These are phyloP conservation scores for Fusarium vanettenii DNA, from an alignment of 2,329 filamentous ascomycete species.

Conservation along the genomic window DNA sequence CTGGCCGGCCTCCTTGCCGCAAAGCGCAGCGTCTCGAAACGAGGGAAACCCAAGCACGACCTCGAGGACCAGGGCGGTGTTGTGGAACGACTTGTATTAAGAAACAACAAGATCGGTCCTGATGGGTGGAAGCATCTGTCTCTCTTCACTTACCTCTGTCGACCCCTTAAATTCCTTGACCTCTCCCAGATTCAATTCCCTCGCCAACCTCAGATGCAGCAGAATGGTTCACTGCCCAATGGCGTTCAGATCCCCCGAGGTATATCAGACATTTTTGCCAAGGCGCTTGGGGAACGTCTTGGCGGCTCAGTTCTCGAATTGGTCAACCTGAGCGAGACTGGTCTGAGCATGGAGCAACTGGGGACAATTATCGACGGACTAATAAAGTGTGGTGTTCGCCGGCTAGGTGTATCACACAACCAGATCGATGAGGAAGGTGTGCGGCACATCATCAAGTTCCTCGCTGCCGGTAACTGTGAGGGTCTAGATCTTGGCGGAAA, in stretches of 20 bases:
- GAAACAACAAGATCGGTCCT: constrained; percentile 88
- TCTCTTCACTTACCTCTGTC: constrained; percentile 90
- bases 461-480: constrained; percentile 82
- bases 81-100: constrained; percentile 87
- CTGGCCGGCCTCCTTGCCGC: constrained; percentile 87
- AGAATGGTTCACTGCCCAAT: constrained; percentile 47
- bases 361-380: constrained; percentile 83
- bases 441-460: constrained; percentile 79
- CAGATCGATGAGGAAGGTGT: constrained; percentile 79
- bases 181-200: constrained; percentile 88
- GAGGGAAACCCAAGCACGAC: constrained; percentile 58
- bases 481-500: constrained; percentile 93
- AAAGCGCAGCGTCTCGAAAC: constrained; percentile 71
- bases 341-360: constrained; percentile 76
- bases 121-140: constrained; percentile 94
- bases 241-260: constrained; percentile 49
- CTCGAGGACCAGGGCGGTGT: constrained; percentile 72
- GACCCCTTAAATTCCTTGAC: constrained; percentile 86
- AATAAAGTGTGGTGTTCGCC: constrained; percentile 79
- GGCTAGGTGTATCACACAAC: constrained; percentile 87
- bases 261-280: constrained; percentile 74
- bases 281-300: constrained; percentile 80
- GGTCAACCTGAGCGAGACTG: constrained; percentile 84
- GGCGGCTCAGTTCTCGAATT: constrained; percentile 83
- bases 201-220: constrained; percentile 46